Conservation (phyloP, 73 alveolate genomes). For the Symbiodinium pilosum region DNA sequence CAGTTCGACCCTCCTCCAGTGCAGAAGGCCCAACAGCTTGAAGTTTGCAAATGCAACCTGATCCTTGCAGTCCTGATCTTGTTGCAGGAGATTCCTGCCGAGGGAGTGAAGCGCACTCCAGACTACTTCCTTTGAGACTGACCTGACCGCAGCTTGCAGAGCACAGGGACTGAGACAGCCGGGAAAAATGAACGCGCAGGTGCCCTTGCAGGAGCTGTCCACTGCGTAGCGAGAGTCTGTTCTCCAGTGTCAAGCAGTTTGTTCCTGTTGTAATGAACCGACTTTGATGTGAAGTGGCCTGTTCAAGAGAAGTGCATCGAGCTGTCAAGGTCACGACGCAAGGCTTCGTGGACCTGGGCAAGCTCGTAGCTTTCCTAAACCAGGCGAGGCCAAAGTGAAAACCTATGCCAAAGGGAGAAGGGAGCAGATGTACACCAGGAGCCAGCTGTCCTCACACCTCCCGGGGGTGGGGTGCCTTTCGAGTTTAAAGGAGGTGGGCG, state of each 20-base stretch:
- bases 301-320: not conserved
- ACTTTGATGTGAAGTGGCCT: too few relatives aligned
- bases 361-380: constrained; percentile 48
- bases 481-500: constrained; percentile 40
- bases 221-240: too few relatives aligned
- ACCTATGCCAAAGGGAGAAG: too few relatives aligned
- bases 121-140: constrained; percentile 94
- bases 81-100: constrained; percentile 89
- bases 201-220: too few relatives aligned
- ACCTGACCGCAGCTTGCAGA: not conserved
- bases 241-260: too few relatives aligned
- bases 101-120: constrained; percentile 92
- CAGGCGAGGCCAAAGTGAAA: not conserved
- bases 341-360: constrained; percentile 83
- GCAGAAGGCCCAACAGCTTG: constrained; percentile 21
- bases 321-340: constrained; percentile 54
- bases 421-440: constrained; percentile 8
- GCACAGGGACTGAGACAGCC: constrained; percentile 11
- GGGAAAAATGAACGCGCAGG: too few relatives aligned
- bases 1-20: constrained; percentile 95
- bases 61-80: not conserved
- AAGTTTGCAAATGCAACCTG: not conserved
- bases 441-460: constrained; percentile 46
- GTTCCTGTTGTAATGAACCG: too few relatives aligned
- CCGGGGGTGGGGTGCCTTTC: constrained; percentile 15